Base-by-base conservation (phyloP, 2,329 filamentous ascomycete species). In the Epichloe hybrida region DNA sequence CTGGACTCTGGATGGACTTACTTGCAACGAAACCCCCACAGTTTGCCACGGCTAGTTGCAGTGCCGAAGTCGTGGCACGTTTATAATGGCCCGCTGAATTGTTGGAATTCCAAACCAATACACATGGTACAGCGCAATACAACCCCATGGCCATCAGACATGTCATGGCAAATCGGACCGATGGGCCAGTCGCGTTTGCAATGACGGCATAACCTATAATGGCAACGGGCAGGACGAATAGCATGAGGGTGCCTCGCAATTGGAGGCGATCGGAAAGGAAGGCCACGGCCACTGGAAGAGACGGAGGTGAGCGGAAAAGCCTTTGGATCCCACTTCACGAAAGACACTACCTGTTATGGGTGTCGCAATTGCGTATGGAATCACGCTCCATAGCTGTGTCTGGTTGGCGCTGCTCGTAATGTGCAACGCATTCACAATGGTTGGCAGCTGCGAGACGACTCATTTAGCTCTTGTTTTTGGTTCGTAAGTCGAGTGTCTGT, bases 31-130 rank as follows among this genome's bases (percentile, higher is more conserved):
- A 83, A 0, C 23, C 82, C 82, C 81, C 81, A 7, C 73, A 76
- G 55, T 86, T 86, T 0, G 81, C 82, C 56, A 85, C 77, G 1
- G 77, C 76, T 27, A 86, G 68, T 62, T 86, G 81, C 56, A 85
- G 58, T 0, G 77, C 83, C 1, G 76, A 77, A 0, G 81, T 82
- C 0, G 82, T 85, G 0, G 83, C 82, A 13, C 83, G 69, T 62
- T 86, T 86, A 59, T 85, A 86, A 59, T 86, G 82, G 0, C 78
- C 80, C 0, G 81, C 80, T 0, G 76, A 80, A 60, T 85, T 85
- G 60, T 84, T 84, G 2, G 77, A 77, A 54, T 81, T 76, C 81
- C 81, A 85, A 1, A 76, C 80, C 9, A 85, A 66, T 3, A 83
- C 75, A 17, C 75, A 77, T 0, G 81, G 81, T 0, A 84, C 79